Base-by-base conservation (phyloP, 768 basidiomycete genomes). In the Trametes cinnabarina region DNA sequence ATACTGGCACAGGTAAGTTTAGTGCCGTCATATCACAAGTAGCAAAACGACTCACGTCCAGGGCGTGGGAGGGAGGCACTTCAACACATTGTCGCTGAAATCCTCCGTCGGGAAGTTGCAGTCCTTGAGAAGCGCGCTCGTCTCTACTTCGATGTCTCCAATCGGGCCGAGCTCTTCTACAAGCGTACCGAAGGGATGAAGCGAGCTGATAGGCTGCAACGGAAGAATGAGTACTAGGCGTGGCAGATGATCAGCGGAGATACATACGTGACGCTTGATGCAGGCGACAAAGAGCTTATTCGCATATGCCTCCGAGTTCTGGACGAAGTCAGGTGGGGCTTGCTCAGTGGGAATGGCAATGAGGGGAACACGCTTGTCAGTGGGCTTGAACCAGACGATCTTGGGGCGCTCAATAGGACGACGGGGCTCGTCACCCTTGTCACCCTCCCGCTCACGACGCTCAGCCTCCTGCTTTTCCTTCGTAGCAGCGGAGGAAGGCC, bases 351-450 rank as follows among this genome's bases (percentile, higher is more conserved):
- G 96, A 61, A 99, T 99, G 55, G 97, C 97, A 67, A 99, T 98
- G 40, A 98, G 81, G 42, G 97, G 97, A 1, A 99, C 97, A 56
- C 97, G 91, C 73, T 99, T 99, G 78, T 98, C 95, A 25, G 96
- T 98, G 4, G 97, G 97, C 76, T 98, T 96, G 82, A 99, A 98
- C 97, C 97, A 99, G 44, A 99, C 95, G 63, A 99, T 99, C 81
- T 98, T 98, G 62, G 96, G 96, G 39, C 95, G 87, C 71, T 94
- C 92, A 42, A 89, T 85, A 1, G 86, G 85, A 43, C 88, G 87
- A 65, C 88, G 82, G 26, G 88, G 88, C 69, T 93, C 91, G 57
- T 92, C 90, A 41, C 85, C 89, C 60, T 86, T 86, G 69, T 95
- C 94, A 44, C 96, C 97, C 71, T 97, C 97, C 50, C 97, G 88